Evolutionary conservation across 345 rosid genomes (phyloP).

Genomic region (Linum lewisii): DNA sequence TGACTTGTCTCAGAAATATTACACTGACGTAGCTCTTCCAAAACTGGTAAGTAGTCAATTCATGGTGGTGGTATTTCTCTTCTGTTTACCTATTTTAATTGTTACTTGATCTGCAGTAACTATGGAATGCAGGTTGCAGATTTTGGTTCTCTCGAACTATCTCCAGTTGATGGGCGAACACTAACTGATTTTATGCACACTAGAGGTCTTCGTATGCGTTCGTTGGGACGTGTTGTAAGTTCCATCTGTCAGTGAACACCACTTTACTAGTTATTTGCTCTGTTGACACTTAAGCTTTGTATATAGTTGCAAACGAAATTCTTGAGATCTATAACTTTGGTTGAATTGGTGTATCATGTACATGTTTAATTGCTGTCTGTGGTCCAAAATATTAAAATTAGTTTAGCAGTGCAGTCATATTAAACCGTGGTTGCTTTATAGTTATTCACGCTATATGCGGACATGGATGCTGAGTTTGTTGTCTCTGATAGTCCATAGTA

Average conservation of each 20-base stretch:
- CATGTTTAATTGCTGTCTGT: too few relatives aligned
- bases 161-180: slow-evolving; percentile 99
- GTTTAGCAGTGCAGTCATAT: too few relatives aligned
- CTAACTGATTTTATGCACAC: slow-evolving; percentile 99
- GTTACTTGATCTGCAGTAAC: slow-evolving; percentile 13
- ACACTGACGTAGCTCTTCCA: slow-evolving; percentile 85
- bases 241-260: slow-evolving; percentile 5
- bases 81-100: slow-evolving; percentile 6
- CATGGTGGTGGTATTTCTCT: slow-evolving; percentile 6
- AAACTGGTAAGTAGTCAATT: slow-evolving; percentile 55
- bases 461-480: too few relatives aligned
- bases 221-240: slow-evolving; percentile 92
- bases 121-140: slow-evolving; percentile 74
- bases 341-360: too few relatives aligned
- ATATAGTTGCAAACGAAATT: background rate
- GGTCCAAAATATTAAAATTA: too few relatives aligned
- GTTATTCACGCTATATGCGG: too few relatives aligned
- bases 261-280: slow-evolving; percentile 7
- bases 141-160: slow-evolving; percentile 95
- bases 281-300: background rate
- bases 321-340: background rate
- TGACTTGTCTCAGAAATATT: slow-evolving; percentile 72
- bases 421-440: too few relatives aligned
- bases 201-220: slow-evolving; percentile 95
- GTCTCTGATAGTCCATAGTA: too few relatives aligned